Percentiles rank a stretch among this genome's conserved stretches.
These are phyloP conservation scores for Boletus vinaceobasis DNA, from an alignment of 768 basidiomycete species.

Conservation along the genomic window DNA sequence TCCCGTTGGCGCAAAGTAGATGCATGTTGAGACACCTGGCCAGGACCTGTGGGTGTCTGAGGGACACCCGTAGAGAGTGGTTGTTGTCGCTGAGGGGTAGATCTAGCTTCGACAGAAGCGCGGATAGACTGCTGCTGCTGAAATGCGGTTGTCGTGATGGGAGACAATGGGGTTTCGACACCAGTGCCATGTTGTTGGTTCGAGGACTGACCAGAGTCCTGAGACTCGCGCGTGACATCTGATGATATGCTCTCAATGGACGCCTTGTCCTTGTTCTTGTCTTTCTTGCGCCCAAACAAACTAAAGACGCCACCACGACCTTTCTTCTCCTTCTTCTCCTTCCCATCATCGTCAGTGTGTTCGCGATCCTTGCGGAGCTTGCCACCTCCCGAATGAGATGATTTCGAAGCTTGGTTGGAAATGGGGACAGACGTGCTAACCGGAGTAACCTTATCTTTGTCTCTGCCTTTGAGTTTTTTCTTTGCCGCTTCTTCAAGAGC, in stretches of 20 bases:
- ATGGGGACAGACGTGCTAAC: conserved; percentile 24
- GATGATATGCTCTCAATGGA: conserved; percentile 51
- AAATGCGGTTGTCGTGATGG: conserved; percentile 50
- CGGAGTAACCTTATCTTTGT: conserved; percentile 45
- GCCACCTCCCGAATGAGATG: conserved; percentile 13
- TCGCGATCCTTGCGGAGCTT: conserved; percentile 47
- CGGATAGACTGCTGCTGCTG: conserved; percentile 48
- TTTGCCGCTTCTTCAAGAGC: conserved; percentile 43
- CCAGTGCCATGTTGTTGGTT: conserved; percentile 34
- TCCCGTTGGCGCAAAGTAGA: conserved; percentile 80
- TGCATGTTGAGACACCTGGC: conserved; percentile 57
- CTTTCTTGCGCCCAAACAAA: conserved; percentile 73
- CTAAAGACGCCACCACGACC: conserved; percentile 71
- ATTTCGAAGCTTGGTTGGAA: conserved; percentile 21
- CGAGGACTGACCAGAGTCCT: conserved; percentile 60
- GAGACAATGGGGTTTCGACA: conserved; percentile 40
- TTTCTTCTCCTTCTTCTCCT: conserved; percentile 61
- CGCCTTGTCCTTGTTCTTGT: conserved; percentile 64
- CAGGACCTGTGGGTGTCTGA: conserved; percentile 29
- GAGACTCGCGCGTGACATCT: conserved; percentile 50
- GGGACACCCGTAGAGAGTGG: conserved; percentile 20
- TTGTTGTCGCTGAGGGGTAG: conserved; percentile 21
- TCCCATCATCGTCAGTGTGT: conserved; percentile 44
- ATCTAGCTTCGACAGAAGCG: conserved; percentile 15
- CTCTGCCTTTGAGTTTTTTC: conserved; percentile 49